Percentiles rank a stretch among this genome's conserved stretches.
phyloP scores from a whole-genome alignment of 2,329 filamentous ascomycete genomes.

The Capronia americana region DNA sequence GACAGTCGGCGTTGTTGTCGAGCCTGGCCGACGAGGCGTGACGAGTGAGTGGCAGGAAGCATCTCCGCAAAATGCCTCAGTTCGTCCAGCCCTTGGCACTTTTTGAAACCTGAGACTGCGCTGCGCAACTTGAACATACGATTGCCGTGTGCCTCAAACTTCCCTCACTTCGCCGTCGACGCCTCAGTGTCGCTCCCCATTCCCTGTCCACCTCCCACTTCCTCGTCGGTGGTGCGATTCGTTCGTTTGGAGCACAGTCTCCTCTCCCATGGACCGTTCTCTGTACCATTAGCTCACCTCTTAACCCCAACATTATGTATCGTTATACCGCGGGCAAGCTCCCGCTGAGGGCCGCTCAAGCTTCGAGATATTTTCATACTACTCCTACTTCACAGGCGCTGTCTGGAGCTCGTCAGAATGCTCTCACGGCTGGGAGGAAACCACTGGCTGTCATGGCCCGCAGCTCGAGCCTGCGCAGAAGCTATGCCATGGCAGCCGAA shows the following conservation, averaged over 20 bases:
- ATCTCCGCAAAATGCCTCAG: slow-evolving; percentile 16
- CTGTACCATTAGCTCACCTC: slow-evolving; percentile 33
- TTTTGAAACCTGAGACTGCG: slow-evolving; percentile 1
- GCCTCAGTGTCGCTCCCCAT: slow-evolving; percentile 11
- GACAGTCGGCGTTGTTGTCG: not conserved
- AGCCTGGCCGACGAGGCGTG: not conserved
- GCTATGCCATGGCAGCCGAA: slow-evolving; percentile 66
- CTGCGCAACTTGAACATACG: not conserved
- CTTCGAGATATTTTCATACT: slow-evolving; percentile 31
- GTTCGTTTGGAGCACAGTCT: slow-evolving; percentile 12
- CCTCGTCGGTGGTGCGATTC: slow-evolving; percentile 24
- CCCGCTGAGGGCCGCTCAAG: slow-evolving; percentile 29
- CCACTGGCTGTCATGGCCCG: slow-evolving; percentile 52
- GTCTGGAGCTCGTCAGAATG: slow-evolving; percentile 31
- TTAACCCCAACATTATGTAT: slow-evolving; percentile 30
- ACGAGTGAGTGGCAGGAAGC: not conserved
- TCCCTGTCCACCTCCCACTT: slow-evolving; percentile 15
- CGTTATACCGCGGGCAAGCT: slow-evolving; percentile 35
- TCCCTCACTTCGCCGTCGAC: slow-evolving; percentile 6
- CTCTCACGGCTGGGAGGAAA: slow-evolving; percentile 47
- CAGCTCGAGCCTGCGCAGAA: slow-evolving; percentile 52
- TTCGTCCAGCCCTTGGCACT: not conserved
- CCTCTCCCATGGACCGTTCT: slow-evolving; percentile 35
- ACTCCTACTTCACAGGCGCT: slow-evolving; percentile 14
- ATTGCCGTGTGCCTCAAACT: not conserved